Conservation (phyloP, 2,329 filamentous ascomycete species). For the Ophiocordyceps robertsii region DNA sequence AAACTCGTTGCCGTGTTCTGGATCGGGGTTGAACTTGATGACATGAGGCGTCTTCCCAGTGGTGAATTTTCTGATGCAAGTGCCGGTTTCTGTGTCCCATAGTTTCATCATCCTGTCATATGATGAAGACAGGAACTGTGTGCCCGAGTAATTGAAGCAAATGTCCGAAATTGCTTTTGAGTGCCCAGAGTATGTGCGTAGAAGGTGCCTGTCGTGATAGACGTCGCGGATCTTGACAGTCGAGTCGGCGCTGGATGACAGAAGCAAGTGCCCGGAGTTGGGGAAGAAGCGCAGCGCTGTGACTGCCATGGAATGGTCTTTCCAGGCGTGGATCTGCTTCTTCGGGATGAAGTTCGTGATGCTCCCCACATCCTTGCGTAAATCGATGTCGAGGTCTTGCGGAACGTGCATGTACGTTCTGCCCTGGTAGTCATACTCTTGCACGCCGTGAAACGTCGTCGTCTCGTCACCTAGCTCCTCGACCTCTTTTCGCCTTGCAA, state of each 20-base stretch:
- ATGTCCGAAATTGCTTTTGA: slow-evolving; percentile 82
- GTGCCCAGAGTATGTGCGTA: slow-evolving; percentile 87
- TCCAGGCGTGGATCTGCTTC: slow-evolving; percentile 86
- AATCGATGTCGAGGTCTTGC: slow-evolving; percentile 74
- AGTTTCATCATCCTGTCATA: slow-evolving; percentile 96
- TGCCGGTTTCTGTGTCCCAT: slow-evolving; percentile 94
- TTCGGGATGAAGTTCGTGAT: slow-evolving; percentile 88
- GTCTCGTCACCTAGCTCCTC: slow-evolving; percentile 59
- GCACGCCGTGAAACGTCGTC: slow-evolving; percentile 71
- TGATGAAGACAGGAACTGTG: slow-evolving; percentile 77
- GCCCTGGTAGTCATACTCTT: slow-evolving; percentile 85
- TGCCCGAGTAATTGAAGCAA: slow-evolving; percentile 71
- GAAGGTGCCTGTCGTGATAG: slow-evolving; percentile 76
- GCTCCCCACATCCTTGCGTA: slow-evolving; percentile 68
- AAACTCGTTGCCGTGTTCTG: slow-evolving; percentile 73
- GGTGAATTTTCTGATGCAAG: slow-evolving; percentile 76
- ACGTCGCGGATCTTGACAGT: slow-evolving; percentile 92
- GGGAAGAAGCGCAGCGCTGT: slow-evolving; percentile 88
- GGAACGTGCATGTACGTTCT: slow-evolving; percentile 97
- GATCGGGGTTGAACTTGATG: slow-evolving; percentile 78
- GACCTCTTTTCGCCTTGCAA: slow-evolving; percentile 42
- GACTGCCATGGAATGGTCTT: slow-evolving; percentile 69
- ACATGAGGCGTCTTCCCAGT: slow-evolving; percentile 94
- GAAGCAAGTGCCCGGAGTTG: slow-evolving; percentile 68
- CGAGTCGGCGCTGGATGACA: slow-evolving; percentile 80